Evolutionary conservation across 2,329 filamentous ascomycete genomes (phyloP).

Genomic region (Sporothrix inflata): DNA sequence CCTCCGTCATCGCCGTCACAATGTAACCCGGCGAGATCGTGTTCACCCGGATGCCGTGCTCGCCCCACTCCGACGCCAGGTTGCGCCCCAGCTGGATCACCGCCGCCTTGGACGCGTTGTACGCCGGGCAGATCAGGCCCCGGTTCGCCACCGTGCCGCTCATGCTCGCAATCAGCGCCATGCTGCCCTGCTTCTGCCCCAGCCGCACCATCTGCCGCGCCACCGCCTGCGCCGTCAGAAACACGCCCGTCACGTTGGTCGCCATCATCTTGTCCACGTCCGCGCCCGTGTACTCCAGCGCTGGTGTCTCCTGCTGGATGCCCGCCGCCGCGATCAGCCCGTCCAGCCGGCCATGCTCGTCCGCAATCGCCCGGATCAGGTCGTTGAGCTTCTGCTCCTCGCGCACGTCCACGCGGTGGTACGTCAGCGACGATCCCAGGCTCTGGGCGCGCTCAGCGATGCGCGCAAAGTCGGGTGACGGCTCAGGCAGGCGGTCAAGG

Average conservation of each 20-base stretch:
- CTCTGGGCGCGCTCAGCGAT: slow-evolving; percentile 65
- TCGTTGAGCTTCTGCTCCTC: slow-evolving; percentile 69
- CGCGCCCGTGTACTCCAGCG: slow-evolving; percentile 77
- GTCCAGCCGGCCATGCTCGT: slow-evolving; percentile 72
- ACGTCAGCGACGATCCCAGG: slow-evolving; percentile 69
- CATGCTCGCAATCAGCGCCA: slow-evolving; percentile 72
- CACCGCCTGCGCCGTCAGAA: slow-evolving; percentile 87
- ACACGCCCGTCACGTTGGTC: slow-evolving; percentile 83
- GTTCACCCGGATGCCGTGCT: slow-evolving; percentile 75
- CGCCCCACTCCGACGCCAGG: slow-evolving; percentile 73
- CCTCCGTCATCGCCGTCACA: slow-evolving; percentile 80
- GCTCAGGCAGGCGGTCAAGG: slow-evolving; percentile 64
- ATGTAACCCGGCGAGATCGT: slow-evolving; percentile 81
- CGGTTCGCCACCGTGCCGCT: slow-evolving; percentile 68
- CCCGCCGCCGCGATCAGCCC: slow-evolving; percentile 72
- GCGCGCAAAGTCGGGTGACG: slow-evolving; percentile 61
- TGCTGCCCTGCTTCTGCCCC: slow-evolving; percentile 58
- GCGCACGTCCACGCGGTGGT: slow-evolving; percentile 79
- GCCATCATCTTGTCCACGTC: slow-evolving; percentile 79
- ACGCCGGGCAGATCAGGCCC: slow-evolving; percentile 65
- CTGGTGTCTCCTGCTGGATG: slow-evolving; percentile 81
- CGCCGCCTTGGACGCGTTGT: slow-evolving; percentile 76
- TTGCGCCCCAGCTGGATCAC: slow-evolving; percentile 73
- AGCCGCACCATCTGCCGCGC: slow-evolving; percentile 72
- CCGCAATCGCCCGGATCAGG: slow-evolving; percentile 69